Base-by-base conservation (phyloP, 2,329 filamentous ascomycete genomes). In the Paracoccidioides lutzii region DNA sequence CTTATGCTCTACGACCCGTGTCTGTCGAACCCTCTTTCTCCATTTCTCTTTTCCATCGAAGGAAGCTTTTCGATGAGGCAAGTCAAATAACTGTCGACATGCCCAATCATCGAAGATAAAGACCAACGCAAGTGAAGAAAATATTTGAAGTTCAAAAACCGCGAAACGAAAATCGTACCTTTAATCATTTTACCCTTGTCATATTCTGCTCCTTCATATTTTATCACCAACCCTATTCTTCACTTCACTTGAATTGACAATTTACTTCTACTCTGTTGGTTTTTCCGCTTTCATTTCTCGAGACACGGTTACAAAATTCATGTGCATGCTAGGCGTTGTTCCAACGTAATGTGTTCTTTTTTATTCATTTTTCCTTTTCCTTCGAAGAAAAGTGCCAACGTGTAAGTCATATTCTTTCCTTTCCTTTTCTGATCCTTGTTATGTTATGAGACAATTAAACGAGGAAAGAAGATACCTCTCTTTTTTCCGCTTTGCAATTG, bases 241-340 rank as follows among this genome's bases (percentile, higher is more conserved):
- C 33, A 8, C 37, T 8, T 38, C 37, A 8, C 12, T 38, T 12
- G 12, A 7, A 12, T 38, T 12, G 12, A 8, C 37, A 8, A 50
- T 6, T 9, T 15, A 50, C 9, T n/a, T 49, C n/a, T 15, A 8
- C 3, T n/a, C 14, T 10, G 4, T n/a, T n/a, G 32, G 9, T 9
- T 28, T 37, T 12, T 9, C 9, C 12, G 14, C 28, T 28, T 15
- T 50, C 15, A 3, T 50, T 38, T 22, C 12, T 33, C 46, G 33
- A 37, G 46, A 38, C 33, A 50, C 33, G 46, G 32, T 33, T 37
- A 38, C 32, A 38, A 38, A n/a, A 38, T 50, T n/a, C 46, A 50
- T 50, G 46, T 38, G 33, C 46, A 50, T 50, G 37, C 46, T 50
- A 50, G 46, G 46, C 46, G 46, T 38, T 50, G 46, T 38, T 48